These are phyloP conservation scores for Erigeron philadelphicus DNA, from an alignment of 140 eudicot genomes.

Conservation along the genomic window DNA sequence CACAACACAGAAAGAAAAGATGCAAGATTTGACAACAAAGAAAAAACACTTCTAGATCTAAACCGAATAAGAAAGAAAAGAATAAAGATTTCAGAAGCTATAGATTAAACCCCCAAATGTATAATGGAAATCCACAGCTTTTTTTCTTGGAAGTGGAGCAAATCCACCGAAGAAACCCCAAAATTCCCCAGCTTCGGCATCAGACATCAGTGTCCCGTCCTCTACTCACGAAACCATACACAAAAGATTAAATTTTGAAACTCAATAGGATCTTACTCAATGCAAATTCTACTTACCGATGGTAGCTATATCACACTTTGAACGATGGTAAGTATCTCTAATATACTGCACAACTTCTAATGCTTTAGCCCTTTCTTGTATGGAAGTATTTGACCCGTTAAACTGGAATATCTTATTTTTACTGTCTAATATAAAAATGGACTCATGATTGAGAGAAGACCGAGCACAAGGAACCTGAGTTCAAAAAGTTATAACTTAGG, in stretches of 20 bases:
- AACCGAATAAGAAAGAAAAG: no score
- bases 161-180: slow-evolving; percentile 98
- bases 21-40: no score
- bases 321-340: slow-evolving; percentile 41
- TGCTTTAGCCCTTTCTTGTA: slow-evolving; percentile 66
- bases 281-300: slow-evolving; percentile 37
- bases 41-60: no score
- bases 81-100: no score
- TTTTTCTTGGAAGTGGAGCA: slow-evolving; percentile 91
- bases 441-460: slow-evolving; percentile 51
- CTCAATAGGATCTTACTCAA: not conserved
- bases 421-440: slow-evolving; percentile 44
- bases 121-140: no score
- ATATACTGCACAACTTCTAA: slow-evolving; percentile 54
- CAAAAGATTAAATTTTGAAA: not conserved
- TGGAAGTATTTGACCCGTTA: slow-evolving; percentile 49
- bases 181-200: slow-evolving; percentile 91
- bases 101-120: no score
- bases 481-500: not conserved
- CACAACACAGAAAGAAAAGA: no score
- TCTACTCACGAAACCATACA: slow-evolving; percentile 33
- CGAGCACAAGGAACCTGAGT: slow-evolving; percentile 50
- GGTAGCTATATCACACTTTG: slow-evolving; percentile 52
- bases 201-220: slow-evolving; percentile 91
- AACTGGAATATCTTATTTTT: slow-evolving; percentile 50